Evolutionary conservation across 164 flowering plant species (phyloP).

Genomic region (Malania oleifera): DNA sequence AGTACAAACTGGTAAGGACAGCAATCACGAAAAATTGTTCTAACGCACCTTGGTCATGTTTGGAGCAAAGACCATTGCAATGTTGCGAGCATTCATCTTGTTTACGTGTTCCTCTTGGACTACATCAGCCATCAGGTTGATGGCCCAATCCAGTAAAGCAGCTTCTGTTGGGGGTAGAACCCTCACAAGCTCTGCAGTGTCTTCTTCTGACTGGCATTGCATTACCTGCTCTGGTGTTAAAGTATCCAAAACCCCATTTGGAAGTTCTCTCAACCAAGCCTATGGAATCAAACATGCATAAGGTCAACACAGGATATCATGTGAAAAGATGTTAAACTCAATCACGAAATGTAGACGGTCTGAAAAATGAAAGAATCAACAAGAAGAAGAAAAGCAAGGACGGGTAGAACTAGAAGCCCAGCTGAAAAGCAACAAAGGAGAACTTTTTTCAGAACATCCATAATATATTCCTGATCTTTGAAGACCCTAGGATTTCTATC

Average conservation of each 20-base stretch:
- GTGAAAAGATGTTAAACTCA: too few relatives aligned
- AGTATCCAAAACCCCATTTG: constrained; percentile 73
- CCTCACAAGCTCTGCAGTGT: constrained; percentile 54
- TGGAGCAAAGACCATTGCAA: constrained; percentile 86
- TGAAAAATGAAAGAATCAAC: too few relatives aligned
- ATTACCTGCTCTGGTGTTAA: constrained; percentile 72
- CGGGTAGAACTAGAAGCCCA: too few relatives aligned
- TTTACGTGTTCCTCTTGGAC: constrained; percentile 63
- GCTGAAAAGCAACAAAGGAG: too few relatives aligned
- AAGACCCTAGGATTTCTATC: too few relatives aligned
- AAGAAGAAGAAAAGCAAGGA: too few relatives aligned
- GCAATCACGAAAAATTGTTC: background rate
- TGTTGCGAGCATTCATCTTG: constrained; percentile 84
- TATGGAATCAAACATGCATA: constrained; percentile 9
- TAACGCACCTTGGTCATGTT: constrained; percentile 73
- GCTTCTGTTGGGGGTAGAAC: constrained; percentile 74
- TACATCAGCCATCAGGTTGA: constrained; percentile 89
- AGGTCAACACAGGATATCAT: constrained; percentile 6
- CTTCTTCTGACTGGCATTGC: constrained; percentile 73
- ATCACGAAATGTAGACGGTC: too few relatives aligned
- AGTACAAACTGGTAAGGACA: too few relatives aligned
- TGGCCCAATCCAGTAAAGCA: constrained; percentile 78
- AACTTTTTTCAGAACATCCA: too few relatives aligned
- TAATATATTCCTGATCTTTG: too few relatives aligned
- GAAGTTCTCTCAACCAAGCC: constrained; percentile 96